Base-by-base conservation (phyloP, 305 asterid species). In the Rubia occidens region DNA sequence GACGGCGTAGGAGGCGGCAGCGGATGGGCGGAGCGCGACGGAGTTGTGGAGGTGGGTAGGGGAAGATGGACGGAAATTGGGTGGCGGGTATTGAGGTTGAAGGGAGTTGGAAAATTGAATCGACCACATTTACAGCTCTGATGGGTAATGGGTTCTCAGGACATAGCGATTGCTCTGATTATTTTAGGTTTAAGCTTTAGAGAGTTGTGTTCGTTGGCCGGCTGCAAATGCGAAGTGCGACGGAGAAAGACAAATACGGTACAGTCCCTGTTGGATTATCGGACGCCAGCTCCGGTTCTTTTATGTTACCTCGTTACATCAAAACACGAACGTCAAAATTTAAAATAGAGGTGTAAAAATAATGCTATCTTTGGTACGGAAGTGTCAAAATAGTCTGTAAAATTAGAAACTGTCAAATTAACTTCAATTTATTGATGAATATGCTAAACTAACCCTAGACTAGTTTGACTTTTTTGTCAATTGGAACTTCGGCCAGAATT, bases 81-180 rank as follows among this genome's bases (percentile, higher is more conserved):
- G 64, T 9, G 83, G 78, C 40, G 61, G 81, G 70, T 68, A 61
- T 60, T 74, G 76, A 66, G 77, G 85, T 45, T 78, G 87, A 72
- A 67, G 75, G 68, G 80, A 64, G 64, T 68, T 77, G 77, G 75
- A 69, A 0, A 66, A 21, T 21, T 74, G 86, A 64, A 81, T 61
- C 72, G 80, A 81, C 86, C 78, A 83, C 95, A 88, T 88, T 78
- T 68, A 66, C n/a, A 5, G 14, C 69, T 35, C 24, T 39, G 64
- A 8, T 71, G 15, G 2, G 11, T 2, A 0, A 0, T 29, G 71
- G 40, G 20, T 44, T 51, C 17, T 51, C 45, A 49, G 60, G 71
- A 37, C 62, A 35, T 53, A 35, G 63, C 71, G 11, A 67, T 32
- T 43, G 14, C 4, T 14, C 2, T 13, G 66, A 35, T 9, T 45